phyloP scores from a whole-genome alignment of 1,139 yeast species.

The Blastobotrys ciferrii region DNA sequence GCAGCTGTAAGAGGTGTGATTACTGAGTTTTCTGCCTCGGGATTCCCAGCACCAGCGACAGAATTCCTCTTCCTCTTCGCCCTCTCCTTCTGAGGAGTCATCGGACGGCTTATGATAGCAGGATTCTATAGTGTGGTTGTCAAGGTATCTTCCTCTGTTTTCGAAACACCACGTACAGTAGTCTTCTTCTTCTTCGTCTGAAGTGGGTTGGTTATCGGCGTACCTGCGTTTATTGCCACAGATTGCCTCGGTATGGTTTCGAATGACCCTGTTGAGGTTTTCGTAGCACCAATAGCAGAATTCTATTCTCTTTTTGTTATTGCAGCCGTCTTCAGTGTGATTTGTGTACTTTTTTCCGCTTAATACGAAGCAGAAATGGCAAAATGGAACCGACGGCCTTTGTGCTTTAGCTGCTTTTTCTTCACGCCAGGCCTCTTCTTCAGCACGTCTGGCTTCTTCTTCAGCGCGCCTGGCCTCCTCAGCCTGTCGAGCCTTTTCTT shows the following conservation, averaged over 20 bases:
- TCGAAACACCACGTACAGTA: conserved; percentile 1
- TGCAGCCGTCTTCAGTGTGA: neutral
- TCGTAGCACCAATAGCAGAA: conserved; percentile 3
- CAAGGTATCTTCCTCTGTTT: neutral
- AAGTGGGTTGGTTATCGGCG: neutral
- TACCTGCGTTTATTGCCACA: neutral
- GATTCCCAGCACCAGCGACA: neutral
- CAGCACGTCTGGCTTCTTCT: no score
- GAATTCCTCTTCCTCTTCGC: neutral
- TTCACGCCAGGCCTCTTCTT: no score
- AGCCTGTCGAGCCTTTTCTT: no score
- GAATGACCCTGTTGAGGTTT: neutral
- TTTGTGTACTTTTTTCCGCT: neutral
- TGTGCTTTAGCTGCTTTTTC: neutral
- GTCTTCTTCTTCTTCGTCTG: neutral
- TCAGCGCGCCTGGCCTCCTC: no score
- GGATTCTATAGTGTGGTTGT: neutral
- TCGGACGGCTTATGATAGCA: no score
- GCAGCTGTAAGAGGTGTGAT: neutral
- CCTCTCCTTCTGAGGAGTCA: no score
- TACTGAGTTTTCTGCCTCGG: neutral
- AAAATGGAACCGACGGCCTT: neutral
- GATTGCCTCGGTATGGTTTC: neutral
- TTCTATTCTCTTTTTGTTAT: neutral
- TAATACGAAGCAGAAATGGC: neutral